These are phyloP conservation scores for Crithidia brevicula DNA, from an alignment of 208 protist genomes.

Conservation along the genomic window DNA sequence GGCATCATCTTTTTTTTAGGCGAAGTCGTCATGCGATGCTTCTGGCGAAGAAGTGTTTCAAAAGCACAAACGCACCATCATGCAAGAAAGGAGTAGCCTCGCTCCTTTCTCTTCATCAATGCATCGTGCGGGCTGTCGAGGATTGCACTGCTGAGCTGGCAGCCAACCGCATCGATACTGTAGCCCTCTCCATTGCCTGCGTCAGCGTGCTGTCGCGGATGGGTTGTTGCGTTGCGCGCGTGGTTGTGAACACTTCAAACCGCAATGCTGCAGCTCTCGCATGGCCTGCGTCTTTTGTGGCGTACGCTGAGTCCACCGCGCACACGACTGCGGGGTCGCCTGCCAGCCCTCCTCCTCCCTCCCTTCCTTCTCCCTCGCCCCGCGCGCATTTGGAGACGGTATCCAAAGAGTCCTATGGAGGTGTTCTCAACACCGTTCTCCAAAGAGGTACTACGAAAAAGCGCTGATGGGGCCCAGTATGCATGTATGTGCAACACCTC, in stretches of 20 bases:
- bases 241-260: neutral
- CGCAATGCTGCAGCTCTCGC: neutral
- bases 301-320: neutral
- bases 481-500: too few relatives aligned
- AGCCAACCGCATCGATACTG: constrained; percentile 59
- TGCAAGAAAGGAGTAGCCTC: neutral
- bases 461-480: too few relatives aligned
- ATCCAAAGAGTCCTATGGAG: constrained; percentile 3
- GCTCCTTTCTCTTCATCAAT: constrained; percentile 19
- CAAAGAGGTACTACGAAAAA: neutral
- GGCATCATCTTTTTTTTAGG: constrained; percentile 64
- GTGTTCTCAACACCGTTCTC: constrained; percentile 7
- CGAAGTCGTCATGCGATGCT: constrained; percentile 23
- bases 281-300: neutral
- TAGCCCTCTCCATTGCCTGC: constrained; percentile 44
- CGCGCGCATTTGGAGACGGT: neutral
- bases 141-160: constrained; percentile 53
- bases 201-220: constrained; percentile 42
- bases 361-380: too few relatives aligned
- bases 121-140: constrained; percentile 36
- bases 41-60: constrained; percentile 29
- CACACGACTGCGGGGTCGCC: neutral
- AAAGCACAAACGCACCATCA: neutral
- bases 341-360: too few relatives aligned
- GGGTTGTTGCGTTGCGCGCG: constrained; percentile 42